phyloP scores from a whole-genome alignment of 2,329 filamentous ascomycete genomes.

The Pseudogymnoascus sp. region DNA sequence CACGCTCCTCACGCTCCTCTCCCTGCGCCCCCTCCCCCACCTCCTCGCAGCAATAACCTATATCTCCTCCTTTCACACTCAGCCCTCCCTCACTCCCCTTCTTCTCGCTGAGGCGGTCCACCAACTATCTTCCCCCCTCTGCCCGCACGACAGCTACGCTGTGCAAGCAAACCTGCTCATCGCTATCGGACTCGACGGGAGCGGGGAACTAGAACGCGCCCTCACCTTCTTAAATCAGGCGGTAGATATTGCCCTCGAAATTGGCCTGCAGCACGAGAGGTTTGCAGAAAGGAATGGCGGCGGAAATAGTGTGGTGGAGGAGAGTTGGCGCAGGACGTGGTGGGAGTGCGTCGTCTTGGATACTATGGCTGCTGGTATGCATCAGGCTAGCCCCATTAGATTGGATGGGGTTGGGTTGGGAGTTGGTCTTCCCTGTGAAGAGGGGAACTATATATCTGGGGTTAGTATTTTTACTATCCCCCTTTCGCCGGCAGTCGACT shows the following conservation, averaged over 20 bases:
- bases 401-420: constrained; percentile 59
- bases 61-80: constrained; percentile 48
- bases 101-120: constrained; percentile 52
- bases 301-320: constrained; percentile 61
- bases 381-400: constrained; percentile 61
- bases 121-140: constrained; percentile 39
- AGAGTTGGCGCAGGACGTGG: constrained; percentile 83
- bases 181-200: constrained; percentile 69
- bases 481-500: constrained; percentile 18
- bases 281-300: constrained; percentile 58
- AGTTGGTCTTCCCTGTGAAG: constrained; percentile 73
- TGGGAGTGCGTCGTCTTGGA: constrained; percentile 66
- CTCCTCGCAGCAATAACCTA: constrained; percentile 48
- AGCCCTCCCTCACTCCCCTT: constrained; percentile 37
- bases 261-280: constrained; percentile 63
- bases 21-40: constrained; percentile 21
- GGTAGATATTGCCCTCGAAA: constrained; percentile 63
- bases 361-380: constrained; percentile 75
- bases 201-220: constrained; percentile 61
- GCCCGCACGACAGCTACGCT: constrained; percentile 49
- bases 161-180: constrained; percentile 73
- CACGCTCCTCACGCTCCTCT: constrained; percentile 25
- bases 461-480: constrained; percentile 33
- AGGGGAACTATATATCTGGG: constrained; percentile 57
- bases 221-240: constrained; percentile 58